Conservation (phyloP, 164 flowering plant species). For the Macadamia integrifolia region DNA sequence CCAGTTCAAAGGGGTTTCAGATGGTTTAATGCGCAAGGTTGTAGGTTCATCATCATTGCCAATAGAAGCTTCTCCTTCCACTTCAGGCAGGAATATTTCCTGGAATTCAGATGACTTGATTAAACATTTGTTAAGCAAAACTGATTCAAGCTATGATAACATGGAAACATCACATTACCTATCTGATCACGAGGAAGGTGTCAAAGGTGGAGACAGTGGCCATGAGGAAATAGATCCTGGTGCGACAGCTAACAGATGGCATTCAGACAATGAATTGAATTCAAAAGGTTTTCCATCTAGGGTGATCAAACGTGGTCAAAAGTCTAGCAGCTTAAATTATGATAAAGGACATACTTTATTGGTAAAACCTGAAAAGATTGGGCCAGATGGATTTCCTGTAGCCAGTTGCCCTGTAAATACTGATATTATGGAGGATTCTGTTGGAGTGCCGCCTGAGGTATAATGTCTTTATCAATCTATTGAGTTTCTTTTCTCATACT, state of each 20-base stretch:
- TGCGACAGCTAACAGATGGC: conserved; percentile 53
- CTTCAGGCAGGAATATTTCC: conserved; percentile 31
- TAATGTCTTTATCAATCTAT: conserved; percentile 3
- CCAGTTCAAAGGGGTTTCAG: conserved; percentile 90
- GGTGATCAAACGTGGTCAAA: conserved; percentile 41
- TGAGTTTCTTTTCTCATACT: too few relatives aligned
- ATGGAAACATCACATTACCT: conserved; percentile 42
- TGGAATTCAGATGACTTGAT: conserved; percentile 52
- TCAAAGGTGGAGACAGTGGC: conserved; percentile 33
- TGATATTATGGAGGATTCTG: conserved; percentile 47
- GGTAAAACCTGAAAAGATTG: conserved; percentile 18
- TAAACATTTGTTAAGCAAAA: conserved; percentile 8
- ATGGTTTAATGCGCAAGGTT: conserved; percentile 77
- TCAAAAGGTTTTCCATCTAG: conserved; percentile 52
- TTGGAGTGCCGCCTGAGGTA: conserved; percentile 95
- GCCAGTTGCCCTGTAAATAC: conserved; percentile 20
- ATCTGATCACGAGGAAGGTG: conserved; percentile 72
- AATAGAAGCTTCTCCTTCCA: conserved; percentile 30
- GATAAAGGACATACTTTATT: conserved; percentile 23
- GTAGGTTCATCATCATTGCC: conserved; percentile 50
- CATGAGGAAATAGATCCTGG: conserved; percentile 27
- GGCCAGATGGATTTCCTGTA: conserved; percentile 20
- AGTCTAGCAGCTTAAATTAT: conserved; percentile 19
- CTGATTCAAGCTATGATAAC: conserved; percentile 25
- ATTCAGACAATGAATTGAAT: conserved; percentile 77